These are phyloP conservation scores for Penicillium coffeae DNA, from an alignment of 495 filamentous ascomycete species.

Conservation along the genomic window DNA sequence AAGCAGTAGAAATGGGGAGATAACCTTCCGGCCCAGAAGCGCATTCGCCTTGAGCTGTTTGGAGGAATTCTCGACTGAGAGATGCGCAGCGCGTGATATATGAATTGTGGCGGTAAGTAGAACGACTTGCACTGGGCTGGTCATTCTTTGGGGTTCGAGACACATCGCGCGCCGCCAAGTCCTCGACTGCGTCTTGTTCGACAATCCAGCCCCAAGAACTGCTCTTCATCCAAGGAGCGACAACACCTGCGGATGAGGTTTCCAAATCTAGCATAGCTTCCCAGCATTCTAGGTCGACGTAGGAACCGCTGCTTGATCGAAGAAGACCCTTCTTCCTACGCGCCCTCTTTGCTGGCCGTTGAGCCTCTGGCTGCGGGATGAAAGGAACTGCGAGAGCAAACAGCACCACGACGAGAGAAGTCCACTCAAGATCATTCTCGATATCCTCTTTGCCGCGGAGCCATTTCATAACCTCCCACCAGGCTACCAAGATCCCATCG, in stretches of 20 bases:
- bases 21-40: constrained; percentile 53
- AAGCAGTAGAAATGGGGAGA: constrained; percentile 56
- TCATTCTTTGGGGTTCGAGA: constrained; percentile 20
- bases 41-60: constrained; percentile 47
- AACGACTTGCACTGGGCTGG: constrained; percentile 22
- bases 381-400: constrained; percentile 58
- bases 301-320: constrained; percentile 57
- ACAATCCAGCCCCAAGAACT: constrained; percentile 72
- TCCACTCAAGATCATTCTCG: constrained; percentile 70
- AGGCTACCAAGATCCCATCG: constrained; percentile 63
- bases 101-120: constrained; percentile 45
- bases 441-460: constrained; percentile 47
- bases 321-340: constrained; percentile 51
- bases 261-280: constrained; percentile 57
- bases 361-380: constrained; percentile 35
- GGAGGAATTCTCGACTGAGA: constrained; percentile 54
- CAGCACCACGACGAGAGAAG: constrained; percentile 66
- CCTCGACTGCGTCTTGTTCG: constrained; percentile 51
- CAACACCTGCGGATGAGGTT: constrained; percentile 51
- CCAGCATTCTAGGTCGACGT: constrained; percentile 57
- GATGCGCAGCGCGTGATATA: constrained; percentile 42
- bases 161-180: constrained; percentile 15
- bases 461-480: constrained; percentile 76
- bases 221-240: constrained; percentile 61
- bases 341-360: constrained; percentile 33